Base-by-base conservation (phyloP, 371 early-diverging fungal species). In the Haplosporangium sp. region DNA sequence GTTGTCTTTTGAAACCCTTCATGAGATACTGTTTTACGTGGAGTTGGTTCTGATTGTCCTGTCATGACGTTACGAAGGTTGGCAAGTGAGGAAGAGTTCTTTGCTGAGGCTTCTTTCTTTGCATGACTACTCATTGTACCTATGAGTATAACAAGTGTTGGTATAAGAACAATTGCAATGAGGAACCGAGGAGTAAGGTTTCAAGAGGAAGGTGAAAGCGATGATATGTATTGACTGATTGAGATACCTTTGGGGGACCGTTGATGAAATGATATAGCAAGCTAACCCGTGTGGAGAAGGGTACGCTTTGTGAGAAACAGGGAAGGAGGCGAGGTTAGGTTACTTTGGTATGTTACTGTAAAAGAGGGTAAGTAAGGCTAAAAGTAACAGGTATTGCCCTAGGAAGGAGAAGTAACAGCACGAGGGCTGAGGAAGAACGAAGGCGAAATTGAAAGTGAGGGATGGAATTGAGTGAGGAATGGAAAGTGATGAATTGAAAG, bases 1-100 rank as follows among this genome's bases (percentile, higher is more conserved):
- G 61, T n/a, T 9, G 57, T 11, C 50, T 68, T 67, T 63, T 67
- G 72, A 61, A 77, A 65, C 19, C 77, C 63, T 52, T 77, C 77
- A 34, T 72, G 65, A 13, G 77, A 77, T 37, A 52, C 39, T 4
- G 63, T 38, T 50, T 77, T 77, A 39, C 77, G 77, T 19, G 72
- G 77, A 8, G 65, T 57, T 37, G 58, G 40, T n/a, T 72, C 69
- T 9, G 61, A 35, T 15, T 66, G 71, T 5, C 62, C 50, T 4
- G 62, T 47, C 35, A 61, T 61, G 55, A 50, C 42, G 45, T 38
- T 58, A 48, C 74, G 70, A 17, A 62, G 19, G 45, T 66, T 75
- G 52, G 62, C 56, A n/a, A 61, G 52, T 0, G 75, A 66, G 19
- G 67, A 17, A 39, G 76, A 55, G 45, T 48, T 67, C 63, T 67